Conservation (phyloP, 371 early-diverging fungal genomes). For the Enteropsectra breve region DNA sequence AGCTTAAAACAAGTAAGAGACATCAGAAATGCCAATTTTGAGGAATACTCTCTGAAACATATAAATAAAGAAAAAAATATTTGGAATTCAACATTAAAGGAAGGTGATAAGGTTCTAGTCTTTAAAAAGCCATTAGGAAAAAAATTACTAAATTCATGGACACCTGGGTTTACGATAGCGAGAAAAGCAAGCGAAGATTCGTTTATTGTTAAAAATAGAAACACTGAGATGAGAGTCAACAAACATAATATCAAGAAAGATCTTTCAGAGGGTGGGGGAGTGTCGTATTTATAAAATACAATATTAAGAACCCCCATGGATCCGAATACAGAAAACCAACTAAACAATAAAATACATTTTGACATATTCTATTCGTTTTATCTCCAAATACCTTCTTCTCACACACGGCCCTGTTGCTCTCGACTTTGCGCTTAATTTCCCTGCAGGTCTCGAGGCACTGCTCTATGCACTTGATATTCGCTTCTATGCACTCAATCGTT, state of each 20-base stretch:
- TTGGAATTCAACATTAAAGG: neutral
- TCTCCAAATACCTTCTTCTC: too few relatives aligned
- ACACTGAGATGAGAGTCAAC: neutral
- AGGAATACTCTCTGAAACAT: neutral
- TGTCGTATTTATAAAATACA: too few relatives aligned
- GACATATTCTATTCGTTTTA: too few relatives aligned
- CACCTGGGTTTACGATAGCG: neutral
- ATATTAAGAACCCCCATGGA: too few relatives aligned
- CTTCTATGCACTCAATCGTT: conserved; percentile 10
- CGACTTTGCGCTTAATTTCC: neutral
- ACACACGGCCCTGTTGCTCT: too few relatives aligned
- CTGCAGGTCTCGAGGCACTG: neutral
- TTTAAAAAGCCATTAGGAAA: neutral
- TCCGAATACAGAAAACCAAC: too few relatives aligned
- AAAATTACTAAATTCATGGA: neutral
- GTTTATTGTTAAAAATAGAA: neutral
- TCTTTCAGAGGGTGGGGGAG: neutral
- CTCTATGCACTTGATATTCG: conserved; percentile 1
- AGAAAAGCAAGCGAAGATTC: neutral
- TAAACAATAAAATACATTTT: too few relatives aligned
- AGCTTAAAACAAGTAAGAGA: neutral
- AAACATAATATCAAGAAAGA: conserved; percentile 4
- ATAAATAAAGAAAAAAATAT: neutral
- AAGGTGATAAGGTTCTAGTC: neutral
- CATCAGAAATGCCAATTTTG: neutral